A percentile compares a stretch with the other conserved stretches of the same genome.
Evolutionary conservation across 306 rosid genomes (phyloP).

Genomic region (Oxytropis ochrocephala): DNA sequence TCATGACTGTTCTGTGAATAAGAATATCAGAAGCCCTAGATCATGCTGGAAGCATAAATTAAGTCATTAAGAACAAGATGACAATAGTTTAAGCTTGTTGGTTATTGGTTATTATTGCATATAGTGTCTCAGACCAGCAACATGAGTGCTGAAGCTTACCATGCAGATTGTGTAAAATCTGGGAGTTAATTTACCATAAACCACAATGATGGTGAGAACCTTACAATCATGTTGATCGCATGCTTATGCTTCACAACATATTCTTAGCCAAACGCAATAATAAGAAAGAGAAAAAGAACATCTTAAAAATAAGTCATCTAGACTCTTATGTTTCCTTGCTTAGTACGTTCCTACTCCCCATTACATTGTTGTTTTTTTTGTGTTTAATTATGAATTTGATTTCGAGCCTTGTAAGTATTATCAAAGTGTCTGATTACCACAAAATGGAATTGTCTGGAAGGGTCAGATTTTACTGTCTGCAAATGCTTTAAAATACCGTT

Average conservation of each 20-base stretch:
- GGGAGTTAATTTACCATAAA: not conserved
- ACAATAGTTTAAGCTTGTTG: not conserved
- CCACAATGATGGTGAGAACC: not conserved
- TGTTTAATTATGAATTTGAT: not conserved
- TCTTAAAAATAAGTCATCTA: not conserved
- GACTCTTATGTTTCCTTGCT: not conserved
- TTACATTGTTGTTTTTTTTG: not conserved
- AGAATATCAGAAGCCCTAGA: not conserved
- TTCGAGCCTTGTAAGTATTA: conserved; percentile 1
- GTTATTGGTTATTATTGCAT: conserved; percentile 8
- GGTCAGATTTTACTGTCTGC: not conserved
- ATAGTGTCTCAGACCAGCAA: conserved; percentile 3
- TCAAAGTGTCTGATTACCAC: not conserved
- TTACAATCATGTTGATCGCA: not conserved
- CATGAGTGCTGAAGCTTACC: not conserved
- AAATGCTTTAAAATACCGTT: conserved; percentile 7
- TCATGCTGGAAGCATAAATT: not conserved
- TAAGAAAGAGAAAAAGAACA: not conserved
- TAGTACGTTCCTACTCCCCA: not conserved
- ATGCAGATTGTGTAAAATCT: conserved; percentile 5
- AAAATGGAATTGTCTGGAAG: not conserved
- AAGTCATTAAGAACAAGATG: not conserved
- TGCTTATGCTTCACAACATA: not conserved
- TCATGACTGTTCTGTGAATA: conserved; percentile 7
- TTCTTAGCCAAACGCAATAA: not conserved